Evolutionary conservation across 2,329 filamentous ascomycete species (phyloP), one percentile per base, ranked within the genome.

Genomic region (Cephalotrichum gorgonifer): DNA sequence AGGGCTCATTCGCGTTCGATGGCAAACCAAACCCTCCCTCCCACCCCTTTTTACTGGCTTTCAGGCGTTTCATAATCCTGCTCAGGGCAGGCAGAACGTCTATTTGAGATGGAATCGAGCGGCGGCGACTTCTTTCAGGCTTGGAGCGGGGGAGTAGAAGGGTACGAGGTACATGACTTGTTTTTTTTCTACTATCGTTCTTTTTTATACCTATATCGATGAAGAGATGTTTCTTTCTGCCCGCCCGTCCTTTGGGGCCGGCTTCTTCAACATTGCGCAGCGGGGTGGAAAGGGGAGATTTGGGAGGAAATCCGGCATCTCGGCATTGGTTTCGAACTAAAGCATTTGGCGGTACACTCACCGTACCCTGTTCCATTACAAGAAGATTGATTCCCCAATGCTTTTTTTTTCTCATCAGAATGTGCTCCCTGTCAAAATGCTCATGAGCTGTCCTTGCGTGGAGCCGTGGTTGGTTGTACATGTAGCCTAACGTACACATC

Each of bases 111-210:
- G 35, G 22, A 39, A 20, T 9, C 35, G 30, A 15, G 20, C 23
- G 46, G 43, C 26, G 28, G 22, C 23, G 20, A n/a, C 23, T 26
- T 30, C n/a, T 45, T 50, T 23, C 28, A 45, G 33, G 26, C 12
- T 20, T 39, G 35, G 35, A 20, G 9, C 9, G n/a, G 54, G 53
- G 61, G 50, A 62, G 51, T 59, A 61, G 49, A 58, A 59, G 35
- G 35, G 35, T 50, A 61, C 45, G 58, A 61, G 55, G 56, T 49
- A 51, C 44, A 51, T 51, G 44, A 49, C 50, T 48, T 50, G 50
- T 42, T 44, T 35, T 48, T 48, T 52, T 26, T 50, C 50, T 48
- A 48, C 48, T 42, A 42, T 35, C 46, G 45, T 52, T 26, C 49
- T 45, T 47, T 28, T 44, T 48, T 44, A 27, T 39, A 39, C 20